phyloP scores from a whole-genome alignment of 768 basidiomycete species.

The Termitomyces eurrhizus region DNA sequence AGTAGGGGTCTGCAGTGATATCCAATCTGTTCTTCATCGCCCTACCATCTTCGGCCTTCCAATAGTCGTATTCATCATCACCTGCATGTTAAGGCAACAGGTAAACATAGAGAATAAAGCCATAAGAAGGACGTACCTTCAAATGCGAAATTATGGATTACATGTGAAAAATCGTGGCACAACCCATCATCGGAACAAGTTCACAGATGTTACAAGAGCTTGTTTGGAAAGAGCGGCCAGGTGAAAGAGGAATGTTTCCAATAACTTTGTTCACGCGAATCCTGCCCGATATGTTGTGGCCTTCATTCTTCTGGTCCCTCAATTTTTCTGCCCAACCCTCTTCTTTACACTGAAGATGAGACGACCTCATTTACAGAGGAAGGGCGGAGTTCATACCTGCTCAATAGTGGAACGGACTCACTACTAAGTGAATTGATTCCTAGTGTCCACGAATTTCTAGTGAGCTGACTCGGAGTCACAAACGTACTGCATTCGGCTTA shows the following conservation, averaged over 20 bases:
- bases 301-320: constrained; percentile 87
- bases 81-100: constrained; percentile 30
- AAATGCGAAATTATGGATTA: constrained; percentile 77
- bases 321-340: constrained; percentile 29
- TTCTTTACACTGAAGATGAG: no score
- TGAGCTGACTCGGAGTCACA: no score
- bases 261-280: constrained; percentile 96
- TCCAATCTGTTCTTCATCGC: constrained; percentile 72
- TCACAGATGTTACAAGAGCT: constrained; percentile 77
- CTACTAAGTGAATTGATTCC: no score
- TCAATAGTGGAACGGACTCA: no score
- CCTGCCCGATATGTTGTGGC: constrained; percentile 89
- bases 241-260: constrained; percentile 89
- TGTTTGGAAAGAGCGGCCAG: constrained; percentile 44
- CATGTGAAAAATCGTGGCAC: constrained; percentile 92
- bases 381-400: no score
- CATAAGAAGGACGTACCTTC: constrained; percentile 36
- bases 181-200: constrained; percentile 85
- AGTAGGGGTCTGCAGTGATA: constrained; percentile 64
- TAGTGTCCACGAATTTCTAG: no score
- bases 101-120: not conserved
- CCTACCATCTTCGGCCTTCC: constrained; percentile 56
- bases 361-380: no score
- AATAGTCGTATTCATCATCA: constrained; percentile 76
- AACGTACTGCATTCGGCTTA: no score